Conservation (phyloP, 306 rosid genomes). For the Cicer cuneatum region DNA sequence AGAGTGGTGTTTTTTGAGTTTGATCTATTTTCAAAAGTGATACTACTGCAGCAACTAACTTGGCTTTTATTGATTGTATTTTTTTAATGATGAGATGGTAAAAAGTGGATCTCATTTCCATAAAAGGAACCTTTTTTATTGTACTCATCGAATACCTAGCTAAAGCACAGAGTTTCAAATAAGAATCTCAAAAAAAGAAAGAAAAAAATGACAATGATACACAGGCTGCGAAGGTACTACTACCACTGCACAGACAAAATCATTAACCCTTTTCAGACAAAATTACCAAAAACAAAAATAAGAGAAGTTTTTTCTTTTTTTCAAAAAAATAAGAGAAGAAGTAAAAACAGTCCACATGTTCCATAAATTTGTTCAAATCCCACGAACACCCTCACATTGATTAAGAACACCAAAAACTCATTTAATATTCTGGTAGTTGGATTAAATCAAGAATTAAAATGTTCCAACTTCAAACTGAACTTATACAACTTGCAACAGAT, state of each 20-base stretch:
- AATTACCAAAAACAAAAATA: conserved; percentile 43
- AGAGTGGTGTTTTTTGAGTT: too few species aligned
- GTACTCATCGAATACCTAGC: conserved; percentile 83
- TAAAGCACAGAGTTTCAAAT: conserved; percentile 85
- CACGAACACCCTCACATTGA: conserved; percentile 21
- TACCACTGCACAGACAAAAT: conserved; percentile 60
- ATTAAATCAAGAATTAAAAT: conserved; percentile 47
- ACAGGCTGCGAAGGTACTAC: conserved; percentile 62
- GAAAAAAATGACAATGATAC: conserved; percentile 71
- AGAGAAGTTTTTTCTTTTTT: not conserved
- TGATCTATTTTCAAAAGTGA: too few species aligned
- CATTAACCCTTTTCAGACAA: conserved; percentile 59
- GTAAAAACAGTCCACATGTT: conserved; percentile 36
- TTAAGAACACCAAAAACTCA: conserved; percentile 35
- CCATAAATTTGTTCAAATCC: conserved; percentile 27
- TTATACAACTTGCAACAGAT: conserved; percentile 40
- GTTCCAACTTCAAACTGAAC: conserved; percentile 36
- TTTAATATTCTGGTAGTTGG: conserved; percentile 38
- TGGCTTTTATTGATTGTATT: conserved; percentile 20
- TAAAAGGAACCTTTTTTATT: conserved; percentile 75
- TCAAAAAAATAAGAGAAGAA: too few species aligned
- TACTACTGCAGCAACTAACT: too few species aligned
- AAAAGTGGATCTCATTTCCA: conserved; percentile 90
- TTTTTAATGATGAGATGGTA: conserved; percentile 60
- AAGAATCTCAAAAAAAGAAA: conserved; percentile 60